A percentile compares a stretch with the other conserved stretches of the same genome.
These are phyloP conservation scores for Farysia itapuensis DNA, from an alignment of 1,284 basidiomycete genomes.

Conservation along the genomic window DNA sequence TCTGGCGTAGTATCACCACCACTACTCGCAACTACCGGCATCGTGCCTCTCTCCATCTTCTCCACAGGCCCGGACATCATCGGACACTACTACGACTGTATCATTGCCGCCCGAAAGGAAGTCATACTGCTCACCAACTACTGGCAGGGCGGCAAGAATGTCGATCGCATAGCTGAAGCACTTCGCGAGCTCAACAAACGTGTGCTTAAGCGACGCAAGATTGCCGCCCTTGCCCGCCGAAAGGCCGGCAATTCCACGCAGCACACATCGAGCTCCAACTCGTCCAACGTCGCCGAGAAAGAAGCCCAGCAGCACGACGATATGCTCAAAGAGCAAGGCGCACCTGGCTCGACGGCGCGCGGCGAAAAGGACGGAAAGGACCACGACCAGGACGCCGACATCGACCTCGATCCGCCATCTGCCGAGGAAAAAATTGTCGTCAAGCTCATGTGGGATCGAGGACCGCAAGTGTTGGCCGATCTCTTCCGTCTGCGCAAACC, in stretches of 20 bases:
- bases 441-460: conserved; percentile 59
- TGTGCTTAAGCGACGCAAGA: conserved; percentile 27
- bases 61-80: conserved; percentile 59
- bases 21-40: conserved; percentile 55
- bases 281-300: conserved; percentile 9
- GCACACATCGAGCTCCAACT: neutral
- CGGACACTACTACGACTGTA: conserved; percentile 58
- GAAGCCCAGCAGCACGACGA: conserved; percentile 14
- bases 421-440: conserved; percentile 48
- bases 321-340: conserved; percentile 15
- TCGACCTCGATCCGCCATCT: conserved; percentile 24
- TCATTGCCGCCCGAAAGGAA: conserved; percentile 51
- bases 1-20: conserved; percentile 56
- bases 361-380: conserved; percentile 9
- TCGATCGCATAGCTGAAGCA: conserved; percentile 52
- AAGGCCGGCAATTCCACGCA: conserved; percentile 3
- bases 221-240: conserved; percentile 9
- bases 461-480: conserved; percentile 53
- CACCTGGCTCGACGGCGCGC: conserved; percentile 23
- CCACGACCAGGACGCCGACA: conserved; percentile 7
- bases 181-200: conserved; percentile 49
- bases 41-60: conserved; percentile 55
- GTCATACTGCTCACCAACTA: conserved; percentile 59
- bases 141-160: conserved; percentile 58
- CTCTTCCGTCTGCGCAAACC: conserved; percentile 54